phyloP scores from a whole-genome alignment of 1,284 basidiomycete species.

The Taiwanofungus camphoratus region DNA sequence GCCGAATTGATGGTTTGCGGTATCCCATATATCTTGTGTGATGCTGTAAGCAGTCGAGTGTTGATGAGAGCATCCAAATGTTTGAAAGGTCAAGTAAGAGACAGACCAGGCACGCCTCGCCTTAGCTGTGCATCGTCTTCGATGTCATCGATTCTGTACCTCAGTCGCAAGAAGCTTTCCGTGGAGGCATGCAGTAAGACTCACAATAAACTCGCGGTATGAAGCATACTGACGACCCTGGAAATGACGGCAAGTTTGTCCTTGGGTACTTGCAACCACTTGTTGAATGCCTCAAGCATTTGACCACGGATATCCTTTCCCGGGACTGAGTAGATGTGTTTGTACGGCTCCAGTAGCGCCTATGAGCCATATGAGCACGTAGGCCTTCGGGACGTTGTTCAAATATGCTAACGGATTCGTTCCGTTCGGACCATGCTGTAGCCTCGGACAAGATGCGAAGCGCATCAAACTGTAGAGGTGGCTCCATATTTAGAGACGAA shows the following conservation, averaged over 20 bases:
- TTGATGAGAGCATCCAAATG: not conserved
- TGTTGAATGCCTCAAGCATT: constrained; percentile 92
- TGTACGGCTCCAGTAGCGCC: constrained; percentile 87
- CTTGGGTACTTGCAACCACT: constrained; percentile 82
- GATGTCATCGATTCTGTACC: constrained; percentile 87
- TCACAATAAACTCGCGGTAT: constrained; percentile 90
- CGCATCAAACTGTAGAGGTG: constrained; percentile 13
- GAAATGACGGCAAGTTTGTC: constrained; percentile 72
- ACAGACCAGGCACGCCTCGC: constrained; percentile 74
- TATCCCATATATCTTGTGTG: constrained; percentile 93
- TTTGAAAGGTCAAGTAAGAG: not conserved
- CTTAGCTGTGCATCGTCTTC: constrained; percentile 93
- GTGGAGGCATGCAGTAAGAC: constrained; percentile 20
- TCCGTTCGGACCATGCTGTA: constrained; percentile 17
- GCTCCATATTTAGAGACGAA: no score
- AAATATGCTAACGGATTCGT: constrained; percentile 16
- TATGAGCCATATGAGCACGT: constrained; percentile 16
- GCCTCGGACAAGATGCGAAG: constrained; percentile 15
- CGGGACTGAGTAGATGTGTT: constrained; percentile 79
- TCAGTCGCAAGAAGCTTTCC: constrained; percentile 2
- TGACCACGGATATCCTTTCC: constrained; percentile 92
- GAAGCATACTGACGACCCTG: constrained; percentile 87
- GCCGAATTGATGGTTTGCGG: constrained; percentile 98
- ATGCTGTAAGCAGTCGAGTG: constrained; percentile 40
- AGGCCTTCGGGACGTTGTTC: not conserved